phyloP scores from a whole-genome alignment of 2,329 filamentous ascomycete genomes.

The Fusarium algeriense region DNA sequence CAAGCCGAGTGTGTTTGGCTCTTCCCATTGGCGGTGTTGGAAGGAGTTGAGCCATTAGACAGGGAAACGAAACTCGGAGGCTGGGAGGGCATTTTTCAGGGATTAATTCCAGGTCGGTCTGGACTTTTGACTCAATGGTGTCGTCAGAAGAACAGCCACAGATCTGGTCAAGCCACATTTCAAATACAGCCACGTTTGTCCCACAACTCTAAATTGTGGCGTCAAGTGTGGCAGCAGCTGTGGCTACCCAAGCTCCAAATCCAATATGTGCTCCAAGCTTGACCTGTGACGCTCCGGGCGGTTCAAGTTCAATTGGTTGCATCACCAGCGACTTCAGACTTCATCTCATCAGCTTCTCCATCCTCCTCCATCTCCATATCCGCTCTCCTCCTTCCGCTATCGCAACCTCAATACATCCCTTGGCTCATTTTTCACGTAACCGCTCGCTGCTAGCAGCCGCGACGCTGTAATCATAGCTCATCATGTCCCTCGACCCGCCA shows the following conservation, averaged over 20 bases:
- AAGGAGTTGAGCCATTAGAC: constrained; percentile 18
- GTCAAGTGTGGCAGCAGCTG: constrained; percentile 36
- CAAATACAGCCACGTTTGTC: not conserved
- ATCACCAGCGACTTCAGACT: constrained; percentile 48
- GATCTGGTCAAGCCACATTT: not conserved
- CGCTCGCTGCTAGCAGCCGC: constrained; percentile 44
- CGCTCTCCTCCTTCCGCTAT: constrained; percentile 13
- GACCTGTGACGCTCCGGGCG: constrained; percentile 45
- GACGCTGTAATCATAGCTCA: constrained; percentile 43
- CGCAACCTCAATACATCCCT: constrained; percentile 12
- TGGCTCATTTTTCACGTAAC: constrained; percentile 28
- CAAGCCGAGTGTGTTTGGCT: constrained; percentile 10
- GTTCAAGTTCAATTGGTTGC: constrained; percentile 45
- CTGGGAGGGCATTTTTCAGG: constrained; percentile 39
- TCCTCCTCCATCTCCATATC: constrained; percentile 18
- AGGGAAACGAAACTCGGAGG: constrained; percentile 42
- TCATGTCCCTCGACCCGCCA: constrained; percentile 92
- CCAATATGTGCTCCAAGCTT: constrained; percentile 24
- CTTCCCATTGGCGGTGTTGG: constrained; percentile 33
- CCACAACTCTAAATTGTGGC: constrained; percentile 26
- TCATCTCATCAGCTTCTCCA: constrained; percentile 42
- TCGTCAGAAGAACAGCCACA: constrained; percentile 19
- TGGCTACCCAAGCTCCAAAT: constrained; percentile 41
- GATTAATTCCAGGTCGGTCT: constrained; percentile 33
- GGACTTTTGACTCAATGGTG: constrained; percentile 5